Conservation (phyloP, 805 yeast genomes). For the Yarrowia sp. region DNA sequence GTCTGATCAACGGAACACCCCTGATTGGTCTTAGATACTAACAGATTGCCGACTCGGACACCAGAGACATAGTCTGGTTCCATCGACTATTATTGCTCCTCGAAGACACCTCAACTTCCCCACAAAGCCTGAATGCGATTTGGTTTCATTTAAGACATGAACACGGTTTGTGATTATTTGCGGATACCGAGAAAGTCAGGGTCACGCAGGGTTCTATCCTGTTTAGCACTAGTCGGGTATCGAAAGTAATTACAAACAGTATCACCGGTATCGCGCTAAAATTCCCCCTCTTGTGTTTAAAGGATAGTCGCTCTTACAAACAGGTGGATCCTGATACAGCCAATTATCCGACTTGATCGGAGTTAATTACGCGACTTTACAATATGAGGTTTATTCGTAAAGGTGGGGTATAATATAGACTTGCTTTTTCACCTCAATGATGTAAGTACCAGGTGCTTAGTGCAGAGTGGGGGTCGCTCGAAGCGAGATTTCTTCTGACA, state of each 20-base stretch:
- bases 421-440: neutral
- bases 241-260: too few relatives aligned
- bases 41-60: too few relatives aligned
- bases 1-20: too few relatives aligned
- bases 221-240: neutral
- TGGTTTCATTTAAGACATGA: conserved; percentile 10
- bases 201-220: neutral
- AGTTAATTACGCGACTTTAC: conserved; percentile 9
- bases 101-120: conserved; percentile 12
- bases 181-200: conserved; percentile 1
- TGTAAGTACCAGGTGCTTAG: neutral
- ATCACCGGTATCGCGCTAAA: too few relatives aligned
- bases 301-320: too few relatives aligned
- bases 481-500: neutral
- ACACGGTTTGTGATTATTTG: neutral
- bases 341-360: neutral
- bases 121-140: conserved; percentile 1
- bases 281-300: too few relatives aligned
- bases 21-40: too few relatives aligned
- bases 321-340: too few relatives aligned
- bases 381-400: neutral
- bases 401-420: neutral
- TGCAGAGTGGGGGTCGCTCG: neutral
- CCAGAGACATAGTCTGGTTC: too few relatives aligned
- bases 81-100: too few relatives aligned